Conservation (phyloP, 805 yeast genomes). For the Zygosaccharomyces rouxii region DNA sequence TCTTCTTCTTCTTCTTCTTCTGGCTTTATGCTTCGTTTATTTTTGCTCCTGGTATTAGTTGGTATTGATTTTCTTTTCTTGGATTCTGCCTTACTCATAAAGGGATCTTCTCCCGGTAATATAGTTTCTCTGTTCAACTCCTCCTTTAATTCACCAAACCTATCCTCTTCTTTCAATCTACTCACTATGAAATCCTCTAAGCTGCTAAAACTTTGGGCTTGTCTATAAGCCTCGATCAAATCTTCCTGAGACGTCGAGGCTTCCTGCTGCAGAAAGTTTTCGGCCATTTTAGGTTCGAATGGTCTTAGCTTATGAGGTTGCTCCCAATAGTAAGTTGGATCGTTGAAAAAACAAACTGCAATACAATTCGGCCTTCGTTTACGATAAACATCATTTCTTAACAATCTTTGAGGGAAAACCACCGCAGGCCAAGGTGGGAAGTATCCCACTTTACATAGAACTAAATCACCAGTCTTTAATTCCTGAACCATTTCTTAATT, state of each 20-base stretch:
- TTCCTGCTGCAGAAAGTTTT: slow-evolving; percentile 18
- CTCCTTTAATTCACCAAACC: slow-evolving; percentile 20
- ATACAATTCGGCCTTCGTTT: slow-evolving; percentile 25
- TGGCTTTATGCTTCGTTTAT: slow-evolving; percentile 1
- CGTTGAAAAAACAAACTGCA: slow-evolving; percentile 36
- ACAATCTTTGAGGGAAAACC: slow-evolving; percentile 31
- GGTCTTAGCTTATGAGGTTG: slow-evolving; percentile 25
- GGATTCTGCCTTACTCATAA: slow-evolving; percentile 14
- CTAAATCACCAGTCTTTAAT: slow-evolving; percentile 32
- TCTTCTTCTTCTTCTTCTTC: neutral
- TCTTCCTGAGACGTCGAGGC: slow-evolving; percentile 17
- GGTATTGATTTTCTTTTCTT: slow-evolving; percentile 6
- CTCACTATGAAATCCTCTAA: slow-evolving; percentile 25
- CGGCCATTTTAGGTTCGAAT: slow-evolving; percentile 15
- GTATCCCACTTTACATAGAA: slow-evolving; percentile 35
- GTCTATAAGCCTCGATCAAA: slow-evolving; percentile 29
- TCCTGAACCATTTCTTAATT: slow-evolving; percentile 13
- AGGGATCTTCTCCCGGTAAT: slow-evolving; percentile 31
- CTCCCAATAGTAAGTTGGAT: slow-evolving; percentile 36
- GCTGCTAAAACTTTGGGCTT: slow-evolving; percentile 24
- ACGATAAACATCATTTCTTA: slow-evolving; percentile 30
- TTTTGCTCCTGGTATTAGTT: neutral
- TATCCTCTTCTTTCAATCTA: slow-evolving; percentile 25
- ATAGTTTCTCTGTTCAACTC: slow-evolving; percentile 17
- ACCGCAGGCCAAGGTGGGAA: slow-evolving; percentile 38